Evolutionary conservation across 441 rosid species (phyloP), one percentile per base, ranked within the genome.

Genomic region (California macrophylla): DNA sequence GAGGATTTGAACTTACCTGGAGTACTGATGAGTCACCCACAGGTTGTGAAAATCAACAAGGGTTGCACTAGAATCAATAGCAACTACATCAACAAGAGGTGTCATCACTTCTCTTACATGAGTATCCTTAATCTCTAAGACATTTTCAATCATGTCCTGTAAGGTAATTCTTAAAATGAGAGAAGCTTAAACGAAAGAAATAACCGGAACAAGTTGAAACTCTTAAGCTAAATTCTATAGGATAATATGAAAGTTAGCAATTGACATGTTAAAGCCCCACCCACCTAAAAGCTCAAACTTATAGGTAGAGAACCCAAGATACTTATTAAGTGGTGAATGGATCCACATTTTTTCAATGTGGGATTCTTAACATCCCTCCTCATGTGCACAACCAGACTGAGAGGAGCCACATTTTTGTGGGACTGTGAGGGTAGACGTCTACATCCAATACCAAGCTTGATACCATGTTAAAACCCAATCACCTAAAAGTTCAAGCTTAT

Each of bases 141-240:
- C 99, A 84, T 95, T 95, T 82, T 95, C 98, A 80, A 95, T 95
- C 98, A 95, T 95, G 78, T 95, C 99, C 99, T 95, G 93, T 60
- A 69, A 70, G 52, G 69, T n/a, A 71, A 68, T 69, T 72, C 62
- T 63, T 70, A 67, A 36, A 58, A 60, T 64, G 76, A 68, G 75
- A 69, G 66, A 54, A 73, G 62, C 30, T 65, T 52, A 63, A 72
- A 54, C 67, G 1, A 15, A 68, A 50, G 56, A 68, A 45, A 38
- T 34, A 68, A 67, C 0, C 20, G 56, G 21, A 75, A 56, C 36
- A 42, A 25, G 56, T 47, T n/a, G 56, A 47, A 47, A 13, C 56
- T 47, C 21, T 47, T 3, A 47, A 47, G 56, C 6, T 47, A 16
- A 15, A 47, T 47, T 47, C 56, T 47, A 47, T 21, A 47, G n/a